A percentile compares a stretch with the other conserved stretches of the same genome.
Conservation (phyloP, 345 rosid species). For the Pistacia integerrima region DNA sequence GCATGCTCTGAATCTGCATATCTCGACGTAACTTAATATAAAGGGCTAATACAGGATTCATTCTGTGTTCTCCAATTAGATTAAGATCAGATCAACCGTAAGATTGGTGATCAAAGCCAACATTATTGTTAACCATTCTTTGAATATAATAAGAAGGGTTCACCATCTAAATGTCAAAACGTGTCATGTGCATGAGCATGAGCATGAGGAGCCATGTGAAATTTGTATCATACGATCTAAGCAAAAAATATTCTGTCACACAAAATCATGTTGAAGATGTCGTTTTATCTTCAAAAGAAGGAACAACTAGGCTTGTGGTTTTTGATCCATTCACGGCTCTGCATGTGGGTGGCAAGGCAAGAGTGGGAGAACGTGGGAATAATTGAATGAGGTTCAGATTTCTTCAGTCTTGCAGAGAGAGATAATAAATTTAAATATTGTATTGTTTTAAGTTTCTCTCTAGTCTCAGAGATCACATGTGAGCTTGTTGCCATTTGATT, state of each 20-base stretch:
- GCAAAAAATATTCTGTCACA: constrained; percentile 1
- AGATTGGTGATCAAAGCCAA: too few species aligned
- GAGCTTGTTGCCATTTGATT: constrained; percentile 24
- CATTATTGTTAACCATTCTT: too few species aligned
- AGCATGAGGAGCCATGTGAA: constrained; percentile 24
- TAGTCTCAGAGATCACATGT: constrained; percentile 41
- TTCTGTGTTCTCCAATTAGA: too few species aligned
- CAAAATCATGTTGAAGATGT: constrained; percentile 9
- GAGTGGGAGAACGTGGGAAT: constrained; percentile 56
- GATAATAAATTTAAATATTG: constrained; percentile 6
- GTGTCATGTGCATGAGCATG: constrained; percentile 16
- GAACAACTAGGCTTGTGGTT: constrained; percentile 14
- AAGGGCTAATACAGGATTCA: too few species aligned
- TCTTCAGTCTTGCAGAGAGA: constrained; percentile 36
- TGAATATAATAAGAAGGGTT: neutral
- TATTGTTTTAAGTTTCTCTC: constrained; percentile 9
- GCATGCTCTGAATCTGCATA: neutral
- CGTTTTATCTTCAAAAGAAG: constrained; percentile 12
- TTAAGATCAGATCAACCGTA: too few species aligned
- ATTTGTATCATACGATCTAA: constrained; percentile 10
- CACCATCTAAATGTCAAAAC: constrained; percentile 16
- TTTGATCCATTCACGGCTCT: constrained; percentile 41
- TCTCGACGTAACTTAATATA: too few species aligned
- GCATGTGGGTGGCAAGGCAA: constrained; percentile 44
- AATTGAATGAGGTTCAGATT: constrained; percentile 41